These are phyloP conservation scores for Ganoderma resinaceum DNA, from an alignment of 1,284 basidiomycete genomes.

Conservation along the genomic window DNA sequence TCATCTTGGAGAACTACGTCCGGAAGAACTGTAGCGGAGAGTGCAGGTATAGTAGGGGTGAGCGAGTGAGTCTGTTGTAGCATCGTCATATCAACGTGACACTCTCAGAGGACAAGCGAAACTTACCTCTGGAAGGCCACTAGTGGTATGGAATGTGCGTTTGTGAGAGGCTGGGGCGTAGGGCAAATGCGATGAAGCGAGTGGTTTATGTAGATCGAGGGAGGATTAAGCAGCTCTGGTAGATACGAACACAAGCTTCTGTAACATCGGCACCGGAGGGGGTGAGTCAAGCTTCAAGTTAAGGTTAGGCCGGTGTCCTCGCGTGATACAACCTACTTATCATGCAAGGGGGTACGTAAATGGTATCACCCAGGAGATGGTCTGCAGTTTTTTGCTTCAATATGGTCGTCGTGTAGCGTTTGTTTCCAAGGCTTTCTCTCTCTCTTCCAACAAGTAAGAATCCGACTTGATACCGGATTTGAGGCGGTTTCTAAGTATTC, in stretches of 20 bases:
- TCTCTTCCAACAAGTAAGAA: no score
- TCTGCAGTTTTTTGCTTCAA: no score
- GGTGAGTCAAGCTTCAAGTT: background rate
- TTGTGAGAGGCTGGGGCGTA: background rate
- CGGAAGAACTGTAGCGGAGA: background rate
- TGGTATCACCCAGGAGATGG: no score
- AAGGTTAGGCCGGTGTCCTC: no score
- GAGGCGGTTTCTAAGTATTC: no score
- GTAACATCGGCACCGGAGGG: background rate
- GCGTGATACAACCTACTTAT: no score
- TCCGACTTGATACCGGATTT: no score
- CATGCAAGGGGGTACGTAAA: no score
- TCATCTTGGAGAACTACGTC: background rate
- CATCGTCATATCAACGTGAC: background rate
- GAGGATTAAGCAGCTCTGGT: background rate
- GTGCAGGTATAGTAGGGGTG: background rate
- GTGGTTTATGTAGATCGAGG: background rate
- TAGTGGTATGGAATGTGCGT: background rate
- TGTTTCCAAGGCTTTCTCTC: no score
- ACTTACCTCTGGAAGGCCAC: background rate
- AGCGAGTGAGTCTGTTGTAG: background rate
- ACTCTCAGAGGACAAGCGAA: background rate
- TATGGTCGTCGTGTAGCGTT: no score
- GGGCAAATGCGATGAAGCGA: background rate
- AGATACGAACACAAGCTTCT: background rate